Evolutionary conservation across 805 yeast species (phyloP).

Genomic region (Saturnispora bothae): DNA sequence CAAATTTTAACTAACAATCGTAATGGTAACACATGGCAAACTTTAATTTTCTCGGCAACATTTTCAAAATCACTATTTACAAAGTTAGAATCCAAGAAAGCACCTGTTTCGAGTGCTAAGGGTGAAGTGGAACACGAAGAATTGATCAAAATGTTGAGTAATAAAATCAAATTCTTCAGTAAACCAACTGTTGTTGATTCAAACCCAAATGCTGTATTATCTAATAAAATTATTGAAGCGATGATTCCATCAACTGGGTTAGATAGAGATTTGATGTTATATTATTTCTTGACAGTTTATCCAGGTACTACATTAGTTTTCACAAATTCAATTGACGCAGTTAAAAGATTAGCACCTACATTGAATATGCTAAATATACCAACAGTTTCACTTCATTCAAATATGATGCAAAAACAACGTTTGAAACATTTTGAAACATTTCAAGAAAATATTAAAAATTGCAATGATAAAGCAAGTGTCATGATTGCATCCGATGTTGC

Average conservation of each 20-base stretch:
- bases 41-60: constrained; percentile 91
- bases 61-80: constrained; percentile 75
- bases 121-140: constrained; percentile 38
- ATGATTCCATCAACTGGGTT: constrained; percentile 82
- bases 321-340: constrained; percentile 92
- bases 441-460: constrained; percentile 33
- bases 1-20: constrained; percentile 48
- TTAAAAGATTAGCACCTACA: constrained; percentile 71
- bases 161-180: constrained; percentile 60
- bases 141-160: constrained; percentile 52
- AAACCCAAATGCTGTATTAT: constrained; percentile 74
- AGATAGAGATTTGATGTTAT: constrained; percentile 82
- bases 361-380: constrained; percentile 60
- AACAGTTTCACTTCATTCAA: constrained; percentile 73
- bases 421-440: constrained; percentile 77
- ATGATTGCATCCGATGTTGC: constrained; percentile 95
- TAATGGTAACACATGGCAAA: constrained; percentile 50
- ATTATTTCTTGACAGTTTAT: constrained; percentile 76
- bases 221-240: constrained; percentile 70
- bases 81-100: constrained; percentile 44
- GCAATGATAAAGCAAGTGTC: constrained; percentile 44
- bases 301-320: constrained; percentile 87
- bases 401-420: constrained; percentile 92
- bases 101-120: constrained; percentile 24
- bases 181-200: constrained; percentile 70